Conservation (phyloP, 345 rosid genomes). For the Anastatica hierochuntica region DNA sequence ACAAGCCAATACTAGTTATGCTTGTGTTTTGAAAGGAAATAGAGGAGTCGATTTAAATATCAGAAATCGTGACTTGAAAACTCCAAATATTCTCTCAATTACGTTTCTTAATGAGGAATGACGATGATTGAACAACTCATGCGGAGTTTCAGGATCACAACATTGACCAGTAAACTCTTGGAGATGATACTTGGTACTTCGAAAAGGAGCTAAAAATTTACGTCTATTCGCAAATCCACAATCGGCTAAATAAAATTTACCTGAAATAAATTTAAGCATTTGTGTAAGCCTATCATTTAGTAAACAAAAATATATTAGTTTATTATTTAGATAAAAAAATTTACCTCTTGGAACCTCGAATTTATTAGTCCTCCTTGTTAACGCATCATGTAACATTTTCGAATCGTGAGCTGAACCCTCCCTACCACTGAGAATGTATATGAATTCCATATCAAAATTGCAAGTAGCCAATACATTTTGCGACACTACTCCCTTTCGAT, state of each 20-base stretch:
- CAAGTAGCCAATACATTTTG: background rate
- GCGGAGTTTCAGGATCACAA: background rate
- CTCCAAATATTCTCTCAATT: background rate
- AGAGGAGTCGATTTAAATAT: background rate
- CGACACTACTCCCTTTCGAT: background rate
- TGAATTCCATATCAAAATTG: background rate
- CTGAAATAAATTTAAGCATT: background rate
- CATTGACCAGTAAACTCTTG: background rate
- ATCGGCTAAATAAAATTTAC: background rate
- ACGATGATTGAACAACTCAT: background rate
- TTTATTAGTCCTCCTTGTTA: too few relatives aligned
- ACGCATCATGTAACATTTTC: background rate
- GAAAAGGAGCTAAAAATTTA: background rate
- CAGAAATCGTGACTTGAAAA: background rate
- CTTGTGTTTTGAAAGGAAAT: background rate
- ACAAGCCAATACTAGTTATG: background rate
- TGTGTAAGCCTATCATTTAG: too few relatives aligned
- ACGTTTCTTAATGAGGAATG: background rate
- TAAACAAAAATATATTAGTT: too few relatives aligned
- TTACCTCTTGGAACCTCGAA: background rate
- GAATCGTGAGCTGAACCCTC: background rate
- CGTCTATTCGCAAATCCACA: background rate
- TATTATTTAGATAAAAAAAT: too few relatives aligned
- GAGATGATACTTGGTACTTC: background rate
- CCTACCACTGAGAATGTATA: background rate